These are phyloP conservation scores for Populus trichocarpa DNA, from an alignment of 441 rosid genomes.

Conservation along the genomic window DNA sequence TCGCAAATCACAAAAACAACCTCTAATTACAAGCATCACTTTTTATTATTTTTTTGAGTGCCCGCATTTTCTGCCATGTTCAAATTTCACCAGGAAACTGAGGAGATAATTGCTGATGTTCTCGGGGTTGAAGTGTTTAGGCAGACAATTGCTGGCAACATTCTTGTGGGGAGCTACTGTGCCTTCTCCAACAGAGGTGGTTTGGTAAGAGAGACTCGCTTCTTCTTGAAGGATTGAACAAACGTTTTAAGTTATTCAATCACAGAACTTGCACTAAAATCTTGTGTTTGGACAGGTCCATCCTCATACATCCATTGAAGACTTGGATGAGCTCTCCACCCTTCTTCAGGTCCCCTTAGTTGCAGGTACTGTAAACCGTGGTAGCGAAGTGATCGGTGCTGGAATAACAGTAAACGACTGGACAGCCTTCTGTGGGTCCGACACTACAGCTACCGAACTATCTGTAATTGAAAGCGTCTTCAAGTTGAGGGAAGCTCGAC, in stretches of 20 bases:
- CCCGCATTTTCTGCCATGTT: background rate
- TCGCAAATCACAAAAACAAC: background rate
- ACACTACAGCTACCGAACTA: constrained; percentile 76
- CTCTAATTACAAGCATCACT: background rate
- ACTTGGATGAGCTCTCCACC: constrained; percentile 81
- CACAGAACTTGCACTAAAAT: background rate
- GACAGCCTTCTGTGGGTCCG: constrained; percentile 82
- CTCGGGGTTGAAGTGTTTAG: constrained; percentile 90
- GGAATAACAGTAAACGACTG: constrained; percentile 85
- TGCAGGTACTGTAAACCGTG: constrained; percentile 88
- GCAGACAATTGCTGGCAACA: constrained; percentile 85
- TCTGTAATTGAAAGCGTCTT: constrained; percentile 77
- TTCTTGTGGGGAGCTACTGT: constrained; percentile 82
- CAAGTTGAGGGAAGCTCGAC: constrained; percentile 82
- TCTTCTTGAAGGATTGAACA: background rate
- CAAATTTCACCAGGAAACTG: constrained; percentile 52
- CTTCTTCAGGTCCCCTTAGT: constrained; percentile 86
- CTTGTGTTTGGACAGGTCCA: constrained; percentile 46
- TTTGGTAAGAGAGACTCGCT: constrained; percentile 44
- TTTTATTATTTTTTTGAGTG: background rate
- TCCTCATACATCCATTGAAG: constrained; percentile 83
- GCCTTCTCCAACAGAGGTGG: constrained; percentile 79
- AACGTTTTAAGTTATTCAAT: background rate
- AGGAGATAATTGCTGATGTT: constrained; percentile 85
- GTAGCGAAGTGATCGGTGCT: constrained; percentile 72